Base-by-base conservation (phyloP, 1,284 basidiomycete species). In the Irpex lacteus region DNA sequence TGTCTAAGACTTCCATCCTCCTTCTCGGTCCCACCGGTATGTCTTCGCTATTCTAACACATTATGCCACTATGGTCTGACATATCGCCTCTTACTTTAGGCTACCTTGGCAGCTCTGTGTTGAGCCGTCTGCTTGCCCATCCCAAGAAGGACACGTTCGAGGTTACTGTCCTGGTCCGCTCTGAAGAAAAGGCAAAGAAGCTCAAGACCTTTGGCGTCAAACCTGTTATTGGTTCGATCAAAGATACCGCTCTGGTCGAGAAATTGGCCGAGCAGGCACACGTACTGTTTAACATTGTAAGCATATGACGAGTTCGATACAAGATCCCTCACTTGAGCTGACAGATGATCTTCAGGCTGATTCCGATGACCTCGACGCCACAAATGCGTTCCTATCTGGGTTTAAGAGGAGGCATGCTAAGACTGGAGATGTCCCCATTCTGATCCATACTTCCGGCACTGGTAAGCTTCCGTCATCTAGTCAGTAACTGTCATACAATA, bases 61-160 rank as follows among this genome's bases (percentile, higher is more conserved):
- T 26, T 26, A 26, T 26, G 21, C 21, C 21, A 26, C 21, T 26
- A 26, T 26, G 21, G 21, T 44, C 38, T 44, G 38, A 44, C 38
- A 44, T 15, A 44, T 44, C 21, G 38, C 15, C 8, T 44, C 15
- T 8, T 44, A 15, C 38, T 9, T 9, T 37, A 74, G 73, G 73
- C 18, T 74, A 73, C 55, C 65, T 74, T 54, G 73, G 72, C 37
- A 72, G 71, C 5, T 55, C 66, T n/a, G 63, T 71, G 36, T 60
- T 73, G 2, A 61, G 65, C 11, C 67, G 65, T 21, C 67, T 74
- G 15, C 62, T 73, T 21, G 44, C 36, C n/a, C 71, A 73, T 49
- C 70, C 68, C 2, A 60, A 66, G 9, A 55, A 62, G 9, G 15
- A 56, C 15, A 63, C 59, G 0, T 70, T 73, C 57, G 68, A 68